Evolutionary conservation across 768 basidiomycete species (phyloP).

Genomic region (Leccinum ochraceum): DNA sequence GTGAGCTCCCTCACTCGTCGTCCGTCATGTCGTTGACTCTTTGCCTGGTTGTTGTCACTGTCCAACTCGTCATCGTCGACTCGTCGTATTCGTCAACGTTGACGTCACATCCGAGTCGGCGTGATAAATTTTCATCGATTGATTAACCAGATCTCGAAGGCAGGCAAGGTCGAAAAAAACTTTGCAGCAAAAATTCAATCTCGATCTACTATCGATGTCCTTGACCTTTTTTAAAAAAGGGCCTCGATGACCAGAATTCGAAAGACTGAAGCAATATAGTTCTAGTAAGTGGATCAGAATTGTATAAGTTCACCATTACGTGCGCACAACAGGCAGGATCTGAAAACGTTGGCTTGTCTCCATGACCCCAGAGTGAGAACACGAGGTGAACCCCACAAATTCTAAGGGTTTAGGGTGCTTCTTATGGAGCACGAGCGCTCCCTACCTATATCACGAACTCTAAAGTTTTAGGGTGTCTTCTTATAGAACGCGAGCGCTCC

Average conservation of each 20-base stretch:
- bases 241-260: background rate
- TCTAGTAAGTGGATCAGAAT: background rate
- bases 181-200: background rate
- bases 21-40: no score
- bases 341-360: background rate
- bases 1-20: no score
- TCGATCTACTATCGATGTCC: no score
- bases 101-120: no score
- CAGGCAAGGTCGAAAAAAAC: conserved; percentile 29
- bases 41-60: no score
- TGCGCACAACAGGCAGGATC: background rate
- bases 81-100: no score
- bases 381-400: background rate
- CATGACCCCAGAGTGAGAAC: background rate
- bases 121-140: conserved; percentile 18
- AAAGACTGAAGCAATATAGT: background rate
- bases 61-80: no score
- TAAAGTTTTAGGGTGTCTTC: background rate
- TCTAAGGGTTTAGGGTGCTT: background rate
- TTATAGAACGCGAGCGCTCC: background rate
- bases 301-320: background rate
- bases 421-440: background rate
- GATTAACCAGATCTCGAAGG: conserved; percentile 41
- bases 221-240: no score
- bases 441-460: background rate